phyloP scores from a whole-genome alignment of 495 filamentous ascomycete genomes.

The Pyrenula massariospora region DNA sequence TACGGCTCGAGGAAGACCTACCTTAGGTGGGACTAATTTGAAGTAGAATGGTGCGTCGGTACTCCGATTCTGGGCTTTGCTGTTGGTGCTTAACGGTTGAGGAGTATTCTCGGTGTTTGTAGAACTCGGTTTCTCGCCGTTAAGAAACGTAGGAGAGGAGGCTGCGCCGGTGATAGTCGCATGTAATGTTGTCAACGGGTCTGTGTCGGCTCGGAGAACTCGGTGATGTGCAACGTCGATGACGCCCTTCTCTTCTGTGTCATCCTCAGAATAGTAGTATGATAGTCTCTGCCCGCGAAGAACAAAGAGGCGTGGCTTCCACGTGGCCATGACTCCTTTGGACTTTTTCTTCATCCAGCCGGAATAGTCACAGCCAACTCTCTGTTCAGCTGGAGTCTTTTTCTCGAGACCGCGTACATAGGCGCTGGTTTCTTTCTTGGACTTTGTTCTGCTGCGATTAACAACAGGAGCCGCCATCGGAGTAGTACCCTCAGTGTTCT shows the following conservation, averaged over 20 bases:
- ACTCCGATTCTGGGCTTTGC: conserved; percentile 15
- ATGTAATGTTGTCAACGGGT: conserved; percentile 78
- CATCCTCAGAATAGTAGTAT: conserved; percentile 91
- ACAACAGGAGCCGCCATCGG: conserved; percentile 28
- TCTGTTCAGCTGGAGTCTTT: conserved; percentile 72
- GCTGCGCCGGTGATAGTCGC: conserved; percentile 84
- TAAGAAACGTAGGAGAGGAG: conserved; percentile 60
- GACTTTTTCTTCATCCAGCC: conserved; percentile 99
- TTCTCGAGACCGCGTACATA: conserved; percentile 80
- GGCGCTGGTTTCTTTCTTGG: conserved; percentile 89
- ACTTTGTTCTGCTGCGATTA: conserved; percentile 37
- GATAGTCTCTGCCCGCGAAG: conserved; percentile 81
- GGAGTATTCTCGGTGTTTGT: conserved; percentile 13
- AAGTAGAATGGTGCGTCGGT: conserved; percentile 79
- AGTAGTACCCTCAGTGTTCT: conserved; percentile 44
- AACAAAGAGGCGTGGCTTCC: conserved; percentile 92
- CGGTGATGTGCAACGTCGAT: conserved; percentile 97
- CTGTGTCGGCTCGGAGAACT: conserved; percentile 88
- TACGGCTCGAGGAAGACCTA: conserved; percentile 78
- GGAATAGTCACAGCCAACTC: conserved; percentile 78
- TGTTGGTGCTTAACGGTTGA: conserved; percentile 13
- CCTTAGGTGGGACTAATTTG: conserved; percentile 87
- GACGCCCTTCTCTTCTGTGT: conserved; percentile 82
- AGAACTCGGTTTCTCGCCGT: conserved; percentile 43
- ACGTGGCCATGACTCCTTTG: conserved; percentile 87